phyloP scores from a whole-genome alignment of 2,329 filamentous ascomycete species.

The Epichloe sibirici region DNA sequence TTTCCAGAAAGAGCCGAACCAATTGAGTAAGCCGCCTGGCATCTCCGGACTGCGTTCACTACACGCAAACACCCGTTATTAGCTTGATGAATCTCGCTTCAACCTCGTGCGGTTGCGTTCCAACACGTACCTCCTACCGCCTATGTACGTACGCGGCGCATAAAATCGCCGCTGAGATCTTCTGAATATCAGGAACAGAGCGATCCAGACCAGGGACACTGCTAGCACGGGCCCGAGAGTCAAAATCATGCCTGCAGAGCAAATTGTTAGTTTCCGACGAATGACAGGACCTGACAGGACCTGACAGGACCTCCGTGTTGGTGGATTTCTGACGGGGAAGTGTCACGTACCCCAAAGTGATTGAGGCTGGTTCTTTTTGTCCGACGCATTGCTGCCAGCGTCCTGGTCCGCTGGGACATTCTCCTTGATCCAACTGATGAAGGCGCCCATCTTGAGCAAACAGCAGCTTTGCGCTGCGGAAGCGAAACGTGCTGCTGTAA shows the following conservation, averaged over 20 bases:
- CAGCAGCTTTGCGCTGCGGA: constrained; percentile 5
- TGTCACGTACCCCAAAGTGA: constrained; percentile 23
- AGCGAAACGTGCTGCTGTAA: neutral
- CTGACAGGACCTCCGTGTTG: no score
- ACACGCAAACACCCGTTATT: constrained; percentile 1
- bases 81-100: neutral
- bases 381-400: constrained; percentile 10
- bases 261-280: constrained; percentile 3
- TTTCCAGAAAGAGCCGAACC: constrained; percentile 50
- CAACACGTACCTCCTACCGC: constrained; percentile 31
- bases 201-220: constrained; percentile 35
- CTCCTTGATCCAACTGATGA: constrained; percentile 26
- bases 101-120: neutral
- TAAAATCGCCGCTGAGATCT: constrained; percentile 40
- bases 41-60: constrained; percentile 45
- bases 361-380: constrained; percentile 14
- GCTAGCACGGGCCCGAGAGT: constrained; percentile 42
- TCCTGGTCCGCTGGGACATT: constrained; percentile 16
- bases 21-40: constrained; percentile 46
- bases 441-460: constrained; percentile 22
- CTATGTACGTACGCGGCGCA: constrained; percentile 39
- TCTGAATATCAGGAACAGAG: constrained; percentile 38
- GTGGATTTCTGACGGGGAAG: neutral
- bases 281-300: neutral
- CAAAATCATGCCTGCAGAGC: constrained; percentile 26